phyloP scores from a whole-genome alignment of 805 yeast species.

The Naumovozyma baii region DNA sequence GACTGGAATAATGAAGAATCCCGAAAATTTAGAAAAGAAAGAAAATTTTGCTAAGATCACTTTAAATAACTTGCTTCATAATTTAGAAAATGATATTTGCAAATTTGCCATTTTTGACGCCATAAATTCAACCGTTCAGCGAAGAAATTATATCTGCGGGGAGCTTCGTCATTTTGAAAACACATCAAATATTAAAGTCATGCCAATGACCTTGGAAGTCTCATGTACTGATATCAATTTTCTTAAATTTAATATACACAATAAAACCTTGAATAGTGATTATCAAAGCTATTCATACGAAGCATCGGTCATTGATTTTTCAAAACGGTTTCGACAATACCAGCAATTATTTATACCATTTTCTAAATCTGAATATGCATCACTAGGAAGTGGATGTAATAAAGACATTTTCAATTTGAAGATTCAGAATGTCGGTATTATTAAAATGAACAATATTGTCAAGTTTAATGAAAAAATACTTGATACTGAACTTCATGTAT shows the following conservation, averaged over 20 bases:
- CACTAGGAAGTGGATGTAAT: background rate
- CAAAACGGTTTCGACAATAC: constrained; percentile 46
- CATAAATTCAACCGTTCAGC: constrained; percentile 42
- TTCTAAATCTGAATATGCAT: constrained; percentile 14
- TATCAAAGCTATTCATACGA: constrained; percentile 44
- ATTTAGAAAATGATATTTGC: constrained; percentile 34
- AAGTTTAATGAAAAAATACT: background rate
- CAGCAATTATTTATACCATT: constrained; percentile 25
- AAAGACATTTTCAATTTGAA: constrained; percentile 3
- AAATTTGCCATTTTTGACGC: constrained; percentile 54
- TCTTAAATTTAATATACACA: constrained; percentile 51
- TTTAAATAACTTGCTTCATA: constrained; percentile 37
- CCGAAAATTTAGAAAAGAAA: constrained; percentile 35
- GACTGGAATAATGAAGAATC: too few species aligned
- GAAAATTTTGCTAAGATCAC: constrained; percentile 48
- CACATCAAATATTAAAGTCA: constrained; percentile 24
- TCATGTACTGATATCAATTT: constrained; percentile 45
- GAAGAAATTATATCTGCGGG: constrained; percentile 28
- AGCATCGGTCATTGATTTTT: constrained; percentile 49
- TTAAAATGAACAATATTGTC: too few species aligned
- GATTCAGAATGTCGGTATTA: constrained; percentile 3
- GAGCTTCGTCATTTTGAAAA: constrained; percentile 16
- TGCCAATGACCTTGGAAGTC: constrained; percentile 49
- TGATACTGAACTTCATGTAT: background rate
- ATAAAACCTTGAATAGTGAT: constrained; percentile 54